Conservation (phyloP, 169 alveolate species). For the Plasmodium gaboni region DNA sequence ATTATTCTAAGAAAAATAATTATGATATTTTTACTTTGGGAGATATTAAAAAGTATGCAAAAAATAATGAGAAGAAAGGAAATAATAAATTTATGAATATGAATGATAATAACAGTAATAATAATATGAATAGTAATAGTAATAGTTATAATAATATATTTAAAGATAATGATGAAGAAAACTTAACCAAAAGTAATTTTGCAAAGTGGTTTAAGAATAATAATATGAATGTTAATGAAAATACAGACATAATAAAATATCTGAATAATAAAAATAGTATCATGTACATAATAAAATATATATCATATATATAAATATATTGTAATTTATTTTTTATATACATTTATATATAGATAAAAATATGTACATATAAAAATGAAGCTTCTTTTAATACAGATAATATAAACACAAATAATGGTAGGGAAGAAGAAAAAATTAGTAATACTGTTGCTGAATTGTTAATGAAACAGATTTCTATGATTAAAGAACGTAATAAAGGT, state of each 20-base stretch:
- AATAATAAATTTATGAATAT: neutral
- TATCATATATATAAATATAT: too few species aligned
- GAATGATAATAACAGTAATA: constrained; percentile 3
- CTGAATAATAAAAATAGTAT: constrained; percentile 8
- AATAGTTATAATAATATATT: constrained; percentile 9
- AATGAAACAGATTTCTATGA: constrained; percentile 56
- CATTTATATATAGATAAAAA: too few species aligned
- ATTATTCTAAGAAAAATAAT: constrained; percentile 18
- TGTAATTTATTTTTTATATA: too few species aligned
- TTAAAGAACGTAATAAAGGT: constrained; percentile 26
- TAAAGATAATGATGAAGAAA: constrained; percentile 71
- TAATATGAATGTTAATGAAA: constrained; percentile 25
- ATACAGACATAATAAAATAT: constrained; percentile 18
- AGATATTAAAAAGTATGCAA: constrained; percentile 50
- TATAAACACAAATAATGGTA: neutral
- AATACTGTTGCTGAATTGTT: constrained; percentile 53
- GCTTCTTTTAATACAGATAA: neutral
- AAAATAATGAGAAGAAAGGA: constrained; percentile 32
- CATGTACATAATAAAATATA: neutral
- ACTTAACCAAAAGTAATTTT: constrained; percentile 60
- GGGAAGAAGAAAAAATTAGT: constrained; percentile 29
- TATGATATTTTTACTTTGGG: constrained; percentile 61
- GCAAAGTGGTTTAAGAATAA: constrained; percentile 66
- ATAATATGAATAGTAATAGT: constrained; percentile 8
- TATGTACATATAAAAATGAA: neutral